Evolutionary conservation across 257 asterid genomes (phyloP).

Genomic region (Petrea volubilis): DNA sequence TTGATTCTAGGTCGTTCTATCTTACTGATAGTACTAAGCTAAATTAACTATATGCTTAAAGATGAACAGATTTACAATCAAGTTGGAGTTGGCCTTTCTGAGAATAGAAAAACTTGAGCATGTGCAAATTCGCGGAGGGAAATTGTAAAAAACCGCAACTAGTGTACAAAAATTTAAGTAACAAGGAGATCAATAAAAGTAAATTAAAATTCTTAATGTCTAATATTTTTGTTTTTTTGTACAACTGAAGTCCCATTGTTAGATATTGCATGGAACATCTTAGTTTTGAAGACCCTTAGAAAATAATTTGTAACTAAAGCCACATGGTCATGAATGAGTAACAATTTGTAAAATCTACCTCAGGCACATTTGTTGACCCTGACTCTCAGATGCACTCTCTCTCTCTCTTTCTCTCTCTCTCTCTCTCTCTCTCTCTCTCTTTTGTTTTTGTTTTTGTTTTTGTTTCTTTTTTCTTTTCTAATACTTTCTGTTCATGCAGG

Average conservation of each 20-base stretch:
- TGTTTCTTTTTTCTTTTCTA: slow-evolving; percentile 11
- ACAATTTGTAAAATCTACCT: not conserved
- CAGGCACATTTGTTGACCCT: not conserved
- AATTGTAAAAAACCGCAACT: not conserved
- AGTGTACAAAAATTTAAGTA: not conserved
- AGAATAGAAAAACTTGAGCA: not conserved
- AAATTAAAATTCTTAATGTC: not conserved
- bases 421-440: no score
- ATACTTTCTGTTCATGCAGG: slow-evolving; percentile 50
- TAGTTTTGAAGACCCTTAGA: not conserved
- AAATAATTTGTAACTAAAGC: not conserved
- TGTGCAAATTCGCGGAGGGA: not conserved
- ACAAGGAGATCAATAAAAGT: not conserved
- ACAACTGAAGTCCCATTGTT: not conserved
- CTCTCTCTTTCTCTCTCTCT: no score
- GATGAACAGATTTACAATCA: no score
- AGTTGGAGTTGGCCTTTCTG: slow-evolving; percentile 4
- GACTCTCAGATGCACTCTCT: no score
- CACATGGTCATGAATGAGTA: no score
- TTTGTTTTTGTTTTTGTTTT: no score
- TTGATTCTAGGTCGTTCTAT: not conserved
- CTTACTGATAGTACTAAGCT: slow-evolving; percentile 1
- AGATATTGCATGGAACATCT: not conserved
- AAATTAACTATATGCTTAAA: not conserved
- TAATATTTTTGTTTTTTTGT: not conserved